A percentile compares a stretch with the other conserved stretches of the same genome.
These are phyloP conservation scores for Oryza longistaminata DNA, from an alignment of 176 grass and related monocot genomes.

Conservation along the genomic window DNA sequence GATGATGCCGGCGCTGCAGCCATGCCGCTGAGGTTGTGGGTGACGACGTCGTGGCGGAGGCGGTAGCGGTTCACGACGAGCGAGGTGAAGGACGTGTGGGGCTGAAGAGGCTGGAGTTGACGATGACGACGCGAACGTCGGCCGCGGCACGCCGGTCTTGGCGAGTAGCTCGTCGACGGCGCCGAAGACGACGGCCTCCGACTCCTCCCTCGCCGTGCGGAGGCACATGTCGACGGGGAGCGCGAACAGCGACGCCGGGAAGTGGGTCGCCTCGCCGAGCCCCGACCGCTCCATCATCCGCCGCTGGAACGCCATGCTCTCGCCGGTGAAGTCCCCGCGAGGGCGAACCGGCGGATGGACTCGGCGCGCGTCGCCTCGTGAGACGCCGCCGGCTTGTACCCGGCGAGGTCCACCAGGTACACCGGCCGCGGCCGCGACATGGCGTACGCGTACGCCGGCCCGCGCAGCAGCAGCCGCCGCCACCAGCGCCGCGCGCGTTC, in stretches of 20 bases:
- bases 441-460: slow-evolving; percentile 36
- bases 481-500: not conserved
- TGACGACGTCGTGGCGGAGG: slow-evolving; percentile 38
- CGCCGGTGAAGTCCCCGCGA: slow-evolving; percentile 31
- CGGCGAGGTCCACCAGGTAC: slow-evolving; percentile 51
- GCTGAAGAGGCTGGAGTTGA: slow-evolving; percentile 73
- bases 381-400: slow-evolving; percentile 33
- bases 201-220: slow-evolving; percentile 53
- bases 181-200: slow-evolving; percentile 53
- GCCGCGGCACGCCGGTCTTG: slow-evolving; percentile 22
- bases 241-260: slow-evolving; percentile 47
- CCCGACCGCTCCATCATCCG: slow-evolving; percentile 65
- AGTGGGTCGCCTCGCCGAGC: slow-evolving; percentile 50
- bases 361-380: slow-evolving; percentile 34
- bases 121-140: slow-evolving; percentile 54
- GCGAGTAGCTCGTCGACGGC: slow-evolving; percentile 44
- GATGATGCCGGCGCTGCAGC: slow-evolving; percentile 74
- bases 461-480: not conserved
- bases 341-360: slow-evolving; percentile 34
- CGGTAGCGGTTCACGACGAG: slow-evolving; percentile 57
- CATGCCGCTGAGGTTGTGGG: slow-evolving; percentile 77
- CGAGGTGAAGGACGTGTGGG: slow-evolving; percentile 66
- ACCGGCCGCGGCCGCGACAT: slow-evolving; percentile 41
- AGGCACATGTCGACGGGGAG: slow-evolving; percentile 40
- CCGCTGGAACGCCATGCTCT: slow-evolving; percentile 55